phyloP scores from a whole-genome alignment of 192 early-diverging fungal species.

The Chytriomyces sp. region DNA sequence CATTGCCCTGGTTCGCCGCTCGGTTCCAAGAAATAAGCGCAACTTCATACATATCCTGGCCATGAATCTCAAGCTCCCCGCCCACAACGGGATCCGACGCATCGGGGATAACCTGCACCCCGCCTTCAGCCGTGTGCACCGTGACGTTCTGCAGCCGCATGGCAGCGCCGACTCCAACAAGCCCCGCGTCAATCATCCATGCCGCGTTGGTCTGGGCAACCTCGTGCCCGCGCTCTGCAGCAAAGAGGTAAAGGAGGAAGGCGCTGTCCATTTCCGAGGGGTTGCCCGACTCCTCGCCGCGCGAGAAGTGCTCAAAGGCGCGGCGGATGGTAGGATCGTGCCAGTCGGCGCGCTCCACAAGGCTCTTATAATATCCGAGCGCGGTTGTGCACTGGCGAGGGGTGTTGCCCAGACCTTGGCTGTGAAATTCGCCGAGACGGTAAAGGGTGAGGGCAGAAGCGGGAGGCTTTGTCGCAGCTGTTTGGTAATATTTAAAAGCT shows the following conservation, averaged over 20 bases:
- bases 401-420: constrained; percentile 46
- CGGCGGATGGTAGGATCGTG: constrained; percentile 38
- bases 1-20: constrained; percentile 89
- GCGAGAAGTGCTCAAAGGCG: constrained; percentile 8
- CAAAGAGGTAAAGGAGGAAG: constrained; percentile 72
- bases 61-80: constrained; percentile 4
- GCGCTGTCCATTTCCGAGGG: constrained; percentile 75
- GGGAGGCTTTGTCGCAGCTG: constrained; percentile 22
- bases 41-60: constrained; percentile 53
- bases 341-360: constrained; percentile 88
- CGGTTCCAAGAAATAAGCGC: constrained; percentile 91
- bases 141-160: neutral
- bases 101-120: neutral
- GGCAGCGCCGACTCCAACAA: neutral
- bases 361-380: constrained; percentile 69
- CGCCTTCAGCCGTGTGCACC: neutral
- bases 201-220: constrained; percentile 89
- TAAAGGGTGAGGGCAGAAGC: constrained; percentile 67
- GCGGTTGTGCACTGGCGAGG: constrained; percentile 57
- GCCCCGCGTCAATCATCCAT: constrained; percentile 75
- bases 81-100: neutral
- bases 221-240: constrained; percentile 89
- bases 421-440: constrained; percentile 75
- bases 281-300: neutral
- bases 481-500: constrained; percentile 19